A percentile compares a stretch with the other conserved stretches of the same genome.
phyloP scores from a whole-genome alignment of 106 monocot genomes.

The Platanthera zijinensis region DNA sequence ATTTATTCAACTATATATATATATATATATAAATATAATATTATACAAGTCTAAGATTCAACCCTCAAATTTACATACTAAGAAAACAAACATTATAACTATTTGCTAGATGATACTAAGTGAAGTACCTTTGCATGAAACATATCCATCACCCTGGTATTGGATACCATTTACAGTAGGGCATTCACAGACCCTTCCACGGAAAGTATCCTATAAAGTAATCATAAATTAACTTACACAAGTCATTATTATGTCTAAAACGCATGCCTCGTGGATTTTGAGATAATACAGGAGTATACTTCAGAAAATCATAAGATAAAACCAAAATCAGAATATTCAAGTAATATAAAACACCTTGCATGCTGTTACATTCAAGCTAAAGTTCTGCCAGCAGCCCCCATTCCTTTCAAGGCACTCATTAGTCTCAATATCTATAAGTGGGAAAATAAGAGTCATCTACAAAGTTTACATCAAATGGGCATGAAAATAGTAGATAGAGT shows the following conservation, averaged over 20 bases:
- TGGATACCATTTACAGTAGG: constrained; percentile 60
- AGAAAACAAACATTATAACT: not conserved
- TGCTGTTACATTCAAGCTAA: constrained; percentile 54
- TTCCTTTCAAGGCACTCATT: constrained; percentile 75
- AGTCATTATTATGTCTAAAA: not conserved
- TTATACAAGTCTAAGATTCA: not conserved
- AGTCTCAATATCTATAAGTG: constrained; percentile 65
- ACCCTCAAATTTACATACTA: not conserved
- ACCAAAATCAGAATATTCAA: not conserved
- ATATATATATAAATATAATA: not conserved
- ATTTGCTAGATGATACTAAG: not conserved
- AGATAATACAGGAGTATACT: not conserved
- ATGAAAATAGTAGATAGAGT: not conserved
- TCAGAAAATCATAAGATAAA: not conserved
- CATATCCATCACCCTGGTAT: constrained; percentile 86
- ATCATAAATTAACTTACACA: constrained; percentile 1
- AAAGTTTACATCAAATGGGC: not conserved
- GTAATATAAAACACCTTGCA: constrained; percentile 59
- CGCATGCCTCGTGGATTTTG: not conserved
- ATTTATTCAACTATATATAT: no score
- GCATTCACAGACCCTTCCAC: constrained; percentile 82
- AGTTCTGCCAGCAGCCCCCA: constrained; percentile 85
- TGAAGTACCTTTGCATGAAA: constrained; percentile 59
- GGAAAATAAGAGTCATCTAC: not conserved
- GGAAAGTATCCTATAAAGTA: constrained; percentile 65